Conservation (phyloP, 495 filamentous ascomycete genomes). For the Choiromyces venosus region DNA sequence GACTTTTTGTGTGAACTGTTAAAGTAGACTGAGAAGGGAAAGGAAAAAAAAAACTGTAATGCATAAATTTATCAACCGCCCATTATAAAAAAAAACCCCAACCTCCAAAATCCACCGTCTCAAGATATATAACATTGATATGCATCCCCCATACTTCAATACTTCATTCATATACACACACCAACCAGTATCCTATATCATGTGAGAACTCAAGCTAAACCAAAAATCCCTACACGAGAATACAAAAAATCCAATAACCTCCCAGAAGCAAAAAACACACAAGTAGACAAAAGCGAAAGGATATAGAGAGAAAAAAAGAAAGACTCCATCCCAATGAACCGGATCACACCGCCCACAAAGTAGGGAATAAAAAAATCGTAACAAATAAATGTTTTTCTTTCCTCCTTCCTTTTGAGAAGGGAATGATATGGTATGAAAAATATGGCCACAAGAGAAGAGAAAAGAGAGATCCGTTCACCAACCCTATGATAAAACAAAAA, state of each 20-base stretch:
- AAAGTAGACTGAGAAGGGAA: not conserved
- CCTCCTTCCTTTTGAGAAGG: not conserved
- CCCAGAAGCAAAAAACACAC: conserved; percentile 7
- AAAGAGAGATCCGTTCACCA: not conserved
- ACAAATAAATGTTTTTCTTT: conserved; percentile 6
- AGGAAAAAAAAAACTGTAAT: not conserved
- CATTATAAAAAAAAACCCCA: too few species aligned
- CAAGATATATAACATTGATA: not conserved
- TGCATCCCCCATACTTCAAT: not conserved
- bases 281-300: conserved; percentile 1
- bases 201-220: too few species aligned
- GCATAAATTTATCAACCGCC: not conserved
- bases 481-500: too few species aligned
- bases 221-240: not conserved
- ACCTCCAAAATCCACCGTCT: not conserved
- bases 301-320: conserved; percentile 18
- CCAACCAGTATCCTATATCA: too few species aligned
- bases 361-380: too few species aligned
- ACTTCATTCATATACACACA: not conserved
- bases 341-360: conserved; percentile 9
- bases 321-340: conserved; percentile 38
- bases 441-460: not conserved
- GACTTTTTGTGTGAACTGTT: not conserved
- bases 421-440: too few species aligned
- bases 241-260: not conserved